phyloP scores from a whole-genome alignment of 169 alveolate genomes.

The Toxoplasma gondii region DNA sequence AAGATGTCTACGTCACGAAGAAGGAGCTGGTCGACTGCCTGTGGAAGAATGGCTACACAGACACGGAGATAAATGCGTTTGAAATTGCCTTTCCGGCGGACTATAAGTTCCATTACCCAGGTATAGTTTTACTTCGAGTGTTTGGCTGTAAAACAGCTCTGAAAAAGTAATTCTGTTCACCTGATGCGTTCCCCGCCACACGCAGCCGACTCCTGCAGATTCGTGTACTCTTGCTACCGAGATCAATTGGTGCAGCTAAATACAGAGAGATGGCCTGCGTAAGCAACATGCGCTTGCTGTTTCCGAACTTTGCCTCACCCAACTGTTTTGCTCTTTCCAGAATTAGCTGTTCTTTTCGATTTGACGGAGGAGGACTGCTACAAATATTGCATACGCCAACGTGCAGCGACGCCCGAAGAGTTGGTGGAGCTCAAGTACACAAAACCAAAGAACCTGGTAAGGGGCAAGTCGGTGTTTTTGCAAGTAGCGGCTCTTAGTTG shows the following conservation, averaged over 20 bases:
- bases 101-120: conserved; percentile 87
- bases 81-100: conserved; percentile 84
- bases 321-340: conserved; percentile 54
- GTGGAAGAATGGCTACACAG: conserved; percentile 85
- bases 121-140: conserved; percentile 31
- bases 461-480: neutral
- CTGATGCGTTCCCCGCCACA: neutral
- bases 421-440: conserved; percentile 81
- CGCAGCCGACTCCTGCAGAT: neutral
- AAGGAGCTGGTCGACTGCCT: conserved; percentile 82
- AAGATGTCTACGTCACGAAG: conserved; percentile 85
- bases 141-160: neutral
- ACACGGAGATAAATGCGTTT: conserved; percentile 85
- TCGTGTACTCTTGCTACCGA: neutral
- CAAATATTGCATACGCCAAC: conserved; percentile 81
- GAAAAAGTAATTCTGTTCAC: neutral
- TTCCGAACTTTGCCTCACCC: neutral
- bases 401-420: conserved; percentile 85
- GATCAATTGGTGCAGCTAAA: neutral
- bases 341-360: conserved; percentile 83
- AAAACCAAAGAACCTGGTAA: conserved; percentile 77
- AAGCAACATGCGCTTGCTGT: neutral
- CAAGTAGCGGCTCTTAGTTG: neutral
- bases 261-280: neutral
- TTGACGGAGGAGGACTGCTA: conserved; percentile 86